Conservation (phyloP, 2,329 filamentous ascomycete species). For the Colletotrichum horii region DNA sequence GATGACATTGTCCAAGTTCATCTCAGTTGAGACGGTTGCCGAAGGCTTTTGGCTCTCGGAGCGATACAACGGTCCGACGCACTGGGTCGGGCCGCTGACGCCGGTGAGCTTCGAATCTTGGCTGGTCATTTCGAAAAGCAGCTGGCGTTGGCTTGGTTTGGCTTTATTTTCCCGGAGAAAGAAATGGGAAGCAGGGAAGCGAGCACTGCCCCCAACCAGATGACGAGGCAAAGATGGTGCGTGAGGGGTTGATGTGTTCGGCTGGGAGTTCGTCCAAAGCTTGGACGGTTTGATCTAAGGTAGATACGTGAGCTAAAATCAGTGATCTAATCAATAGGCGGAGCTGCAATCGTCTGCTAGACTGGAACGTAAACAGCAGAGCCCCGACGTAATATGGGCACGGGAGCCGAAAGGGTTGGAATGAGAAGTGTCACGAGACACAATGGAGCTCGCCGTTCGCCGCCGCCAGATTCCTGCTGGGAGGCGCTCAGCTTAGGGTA, state of each 20-base stretch:
- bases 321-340: neutral
- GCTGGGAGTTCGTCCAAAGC: neutral
- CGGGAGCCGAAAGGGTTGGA: neutral
- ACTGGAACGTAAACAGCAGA: neutral
- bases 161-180: neutral
- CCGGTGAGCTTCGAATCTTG: slow-evolving; percentile 2
- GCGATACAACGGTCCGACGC: slow-evolving; percentile 81
- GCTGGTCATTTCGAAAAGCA: neutral
- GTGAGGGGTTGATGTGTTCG: neutral
- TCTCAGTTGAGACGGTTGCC: slow-evolving; percentile 85
- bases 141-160: neutral
- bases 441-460: slow-evolving; percentile 16
- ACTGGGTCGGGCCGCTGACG: slow-evolving; percentile 51
- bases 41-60: slow-evolving; percentile 79
- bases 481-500: neutral
- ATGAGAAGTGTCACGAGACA: slow-evolving; percentile 8
- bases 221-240: neutral
- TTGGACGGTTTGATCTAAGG: neutral
- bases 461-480: neutral
- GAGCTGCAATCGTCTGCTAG: neutral
- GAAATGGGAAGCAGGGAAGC: neutral
- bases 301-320: neutral
- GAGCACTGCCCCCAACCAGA: neutral
- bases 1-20: slow-evolving; percentile 85
- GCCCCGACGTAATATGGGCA: neutral